Evolutionary conservation across 495 filamentous ascomycete genomes (phyloP).

Genomic region (Tuber melanosporum): DNA sequence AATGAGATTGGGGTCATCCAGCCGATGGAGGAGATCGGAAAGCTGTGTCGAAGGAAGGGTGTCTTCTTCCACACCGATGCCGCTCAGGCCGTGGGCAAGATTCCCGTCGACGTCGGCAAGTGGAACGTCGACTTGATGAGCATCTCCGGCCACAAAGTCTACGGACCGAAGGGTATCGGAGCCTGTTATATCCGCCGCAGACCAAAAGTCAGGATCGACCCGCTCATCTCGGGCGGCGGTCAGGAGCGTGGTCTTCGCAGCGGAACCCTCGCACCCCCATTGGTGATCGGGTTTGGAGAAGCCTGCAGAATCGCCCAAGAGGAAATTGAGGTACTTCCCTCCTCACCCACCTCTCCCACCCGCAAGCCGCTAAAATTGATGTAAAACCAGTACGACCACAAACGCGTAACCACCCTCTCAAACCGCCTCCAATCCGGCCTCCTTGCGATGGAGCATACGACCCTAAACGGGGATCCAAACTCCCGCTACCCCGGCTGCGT

Average conservation of each 20-base stretch:
- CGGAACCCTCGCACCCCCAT: slow-evolving; percentile 82
- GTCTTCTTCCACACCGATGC: slow-evolving; percentile 98
- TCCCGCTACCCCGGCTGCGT: slow-evolving; percentile 93
- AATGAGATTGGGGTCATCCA: slow-evolving; percentile 99
- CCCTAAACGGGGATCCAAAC: slow-evolving; percentile 76
- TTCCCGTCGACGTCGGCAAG: slow-evolving; percentile 90
- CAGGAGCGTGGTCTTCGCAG: slow-evolving; percentile 92
- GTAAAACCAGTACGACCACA: slow-evolving; percentile 70
- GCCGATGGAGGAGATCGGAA: slow-evolving; percentile 86
- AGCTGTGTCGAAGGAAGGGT: slow-evolving; percentile 82
- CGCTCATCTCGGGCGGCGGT: slow-evolving; percentile 91
- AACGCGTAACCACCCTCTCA: slow-evolving; percentile 72
- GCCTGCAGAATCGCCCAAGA: slow-evolving; percentile 84
- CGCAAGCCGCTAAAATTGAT: slow-evolving; percentile 5
- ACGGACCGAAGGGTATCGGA: slow-evolving; percentile 94
- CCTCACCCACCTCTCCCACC: background rate
- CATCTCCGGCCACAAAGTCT: slow-evolving; percentile 98
- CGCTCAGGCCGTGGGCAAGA: slow-evolving; percentile 95
- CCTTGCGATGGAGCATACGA: slow-evolving; percentile 81
- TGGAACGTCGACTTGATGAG: slow-evolving; percentile 98
- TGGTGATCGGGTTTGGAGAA: slow-evolving; percentile 90
- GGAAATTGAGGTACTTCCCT: slow-evolving; percentile 71
- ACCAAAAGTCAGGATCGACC: slow-evolving; percentile 87
- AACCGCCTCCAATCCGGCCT: slow-evolving; percentile 75
- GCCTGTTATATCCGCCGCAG: slow-evolving; percentile 90